A percentile compares a stretch with the other conserved stretches of the same genome.
These are phyloP conservation scores for Penicillium sp. DNA, from an alignment of 2,329 filamentous ascomycete genomes.

Conservation along the genomic window DNA sequence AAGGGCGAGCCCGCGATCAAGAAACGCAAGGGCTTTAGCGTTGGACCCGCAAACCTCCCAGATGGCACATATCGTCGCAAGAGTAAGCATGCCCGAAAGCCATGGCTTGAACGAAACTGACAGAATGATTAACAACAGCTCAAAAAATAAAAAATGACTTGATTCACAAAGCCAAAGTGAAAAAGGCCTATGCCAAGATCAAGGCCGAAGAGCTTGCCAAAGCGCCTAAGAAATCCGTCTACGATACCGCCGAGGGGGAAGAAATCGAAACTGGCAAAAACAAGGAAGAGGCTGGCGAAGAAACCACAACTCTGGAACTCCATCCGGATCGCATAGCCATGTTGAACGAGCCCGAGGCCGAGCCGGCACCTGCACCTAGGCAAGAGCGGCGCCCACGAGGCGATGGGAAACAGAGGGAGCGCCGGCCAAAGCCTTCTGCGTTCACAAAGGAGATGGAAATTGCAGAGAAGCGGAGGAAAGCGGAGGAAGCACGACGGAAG, in stretches of 20 bases:
- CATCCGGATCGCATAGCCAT: slow-evolving; percentile 55
- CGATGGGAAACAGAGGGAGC: slow-evolving; percentile 23
- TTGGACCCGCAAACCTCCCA: slow-evolving; percentile 82
- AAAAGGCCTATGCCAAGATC: slow-evolving; percentile 83
- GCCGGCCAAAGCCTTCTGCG: slow-evolving; percentile 37
- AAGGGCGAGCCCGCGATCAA: slow-evolving; percentile 34
- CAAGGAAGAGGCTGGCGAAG: slow-evolving; percentile 15
- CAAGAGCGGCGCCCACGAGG: slow-evolving; percentile 18
- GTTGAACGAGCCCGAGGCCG: slow-evolving; percentile 41
- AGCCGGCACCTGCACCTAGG: slow-evolving; percentile 15
- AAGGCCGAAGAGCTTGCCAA: slow-evolving; percentile 52
- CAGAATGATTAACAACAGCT: slow-evolving; percentile 42
- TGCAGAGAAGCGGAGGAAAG: slow-evolving; percentile 50
- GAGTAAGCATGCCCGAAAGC: slow-evolving; percentile 35
- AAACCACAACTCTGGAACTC: slow-evolving; percentile 42
- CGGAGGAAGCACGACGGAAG: slow-evolving; percentile 56
- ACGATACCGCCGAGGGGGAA: slow-evolving; percentile 26
- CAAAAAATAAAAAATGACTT: slow-evolving; percentile 81
- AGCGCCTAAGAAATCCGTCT: slow-evolving; percentile 27
- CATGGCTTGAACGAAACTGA: neutral
- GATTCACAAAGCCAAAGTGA: slow-evolving; percentile 86
- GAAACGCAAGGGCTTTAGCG: slow-evolving; percentile 65
- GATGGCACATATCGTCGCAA: slow-evolving; percentile 83
- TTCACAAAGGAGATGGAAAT: slow-evolving; percentile 64
- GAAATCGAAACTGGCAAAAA: slow-evolving; percentile 15